Percentiles rank a stretch among this genome's conserved stretches.
Evolutionary conservation across 345 rosid species (phyloP).

Genomic region (Salix viminalis): DNA sequence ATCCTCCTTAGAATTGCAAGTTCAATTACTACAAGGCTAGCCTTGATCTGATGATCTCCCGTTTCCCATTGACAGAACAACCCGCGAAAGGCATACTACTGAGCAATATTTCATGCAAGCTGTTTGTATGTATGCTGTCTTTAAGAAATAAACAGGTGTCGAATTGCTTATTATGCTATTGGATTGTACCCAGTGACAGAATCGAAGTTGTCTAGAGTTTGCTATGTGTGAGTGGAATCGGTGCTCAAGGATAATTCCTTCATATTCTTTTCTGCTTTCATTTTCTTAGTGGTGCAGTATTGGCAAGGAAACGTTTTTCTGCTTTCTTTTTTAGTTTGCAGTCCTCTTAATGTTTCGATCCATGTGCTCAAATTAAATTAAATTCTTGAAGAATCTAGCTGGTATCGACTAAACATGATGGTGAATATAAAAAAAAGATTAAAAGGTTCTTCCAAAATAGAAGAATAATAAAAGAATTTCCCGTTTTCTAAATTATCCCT

Average conservation of each 20-base stretch:
- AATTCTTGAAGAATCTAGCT: neutral
- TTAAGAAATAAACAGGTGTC: conserved; percentile 3
- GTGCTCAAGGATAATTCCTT: neutral
- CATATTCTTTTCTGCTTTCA: neutral
- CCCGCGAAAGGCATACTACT: conserved; percentile 70
- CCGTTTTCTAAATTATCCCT: neutral
- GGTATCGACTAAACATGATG: neutral
- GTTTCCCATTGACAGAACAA: conserved; percentile 42
- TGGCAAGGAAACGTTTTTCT: neutral
- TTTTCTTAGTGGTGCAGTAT: neutral
- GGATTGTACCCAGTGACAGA: neutral
- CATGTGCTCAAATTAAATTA: neutral
- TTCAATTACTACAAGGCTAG: neutral
- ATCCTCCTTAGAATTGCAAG: neutral
- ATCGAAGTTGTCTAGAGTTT: neutral
- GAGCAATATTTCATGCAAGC: conserved; percentile 4
- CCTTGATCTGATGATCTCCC: neutral
- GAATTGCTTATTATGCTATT: neutral
- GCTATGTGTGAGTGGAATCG: neutral
- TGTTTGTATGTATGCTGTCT: neutral
- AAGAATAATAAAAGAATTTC: neutral
- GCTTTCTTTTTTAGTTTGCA: neutral
- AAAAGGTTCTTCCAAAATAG: neutral
- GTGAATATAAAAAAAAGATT: too few relatives aligned
- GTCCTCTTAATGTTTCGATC: neutral